These are phyloP conservation scores for Pilatotrama ljubarskyi DNA, from an alignment of 768 basidiomycete genomes.

Conservation along the genomic window DNA sequence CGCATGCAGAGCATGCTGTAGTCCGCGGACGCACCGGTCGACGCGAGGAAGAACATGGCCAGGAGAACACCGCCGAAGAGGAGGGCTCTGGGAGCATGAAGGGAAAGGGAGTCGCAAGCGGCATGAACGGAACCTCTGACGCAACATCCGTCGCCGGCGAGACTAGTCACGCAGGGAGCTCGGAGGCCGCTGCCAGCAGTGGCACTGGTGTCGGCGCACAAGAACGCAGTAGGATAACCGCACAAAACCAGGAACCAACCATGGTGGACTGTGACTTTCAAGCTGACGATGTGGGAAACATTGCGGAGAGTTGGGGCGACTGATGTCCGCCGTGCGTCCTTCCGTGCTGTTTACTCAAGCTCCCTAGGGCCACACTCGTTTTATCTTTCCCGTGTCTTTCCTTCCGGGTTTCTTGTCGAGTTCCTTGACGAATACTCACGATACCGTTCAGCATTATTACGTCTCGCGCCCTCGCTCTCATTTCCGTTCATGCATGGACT, in stretches of 20 bases:
- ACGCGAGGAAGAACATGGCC: conserved; percentile 14
- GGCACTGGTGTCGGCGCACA: background rate
- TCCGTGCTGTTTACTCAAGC: too few species aligned
- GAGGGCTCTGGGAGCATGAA: background rate
- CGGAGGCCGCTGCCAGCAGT: background rate
- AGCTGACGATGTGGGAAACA: conserved; percentile 34
- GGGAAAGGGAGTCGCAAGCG: background rate
- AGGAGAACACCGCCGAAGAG: conserved; percentile 7
- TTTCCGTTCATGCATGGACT: conserved; percentile 1
- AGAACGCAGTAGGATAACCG: background rate
- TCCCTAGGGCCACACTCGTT: too few species aligned
- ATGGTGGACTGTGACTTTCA: conserved; percentile 22
- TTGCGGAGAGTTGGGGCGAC: conserved; percentile 36
- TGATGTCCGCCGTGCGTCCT: conserved; percentile 11
- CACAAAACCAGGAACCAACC: background rate
- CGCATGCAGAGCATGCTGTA: conserved; percentile 13
- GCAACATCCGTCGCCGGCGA: background rate
- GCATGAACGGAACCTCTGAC: background rate
- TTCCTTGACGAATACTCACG: conserved; percentile 8
- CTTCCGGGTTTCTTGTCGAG: conserved; percentile 1
- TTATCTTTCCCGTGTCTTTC: background rate
- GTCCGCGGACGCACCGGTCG: conserved; percentile 24
- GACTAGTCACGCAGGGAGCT: background rate
- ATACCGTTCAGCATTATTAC: background rate
- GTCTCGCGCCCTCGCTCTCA: background rate